Evolutionary conservation across 2,329 filamentous ascomycete genomes (phyloP).

Genomic region (Chaetoscypha palmicola): DNA sequence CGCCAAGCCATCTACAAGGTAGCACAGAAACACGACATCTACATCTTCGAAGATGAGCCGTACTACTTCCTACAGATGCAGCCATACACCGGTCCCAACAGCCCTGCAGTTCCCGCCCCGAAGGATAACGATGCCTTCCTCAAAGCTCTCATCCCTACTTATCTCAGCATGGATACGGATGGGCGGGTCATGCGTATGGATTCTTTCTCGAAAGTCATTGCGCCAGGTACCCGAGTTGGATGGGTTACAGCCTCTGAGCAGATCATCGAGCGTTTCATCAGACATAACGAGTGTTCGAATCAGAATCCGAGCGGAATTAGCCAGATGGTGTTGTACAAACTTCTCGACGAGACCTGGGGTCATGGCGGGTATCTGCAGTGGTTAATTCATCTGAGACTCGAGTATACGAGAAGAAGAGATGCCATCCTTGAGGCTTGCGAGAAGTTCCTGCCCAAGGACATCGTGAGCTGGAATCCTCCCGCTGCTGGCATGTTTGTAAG

Average conservation of each 20-base stretch:
- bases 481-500: slow-evolving; percentile 91
- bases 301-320: slow-evolving; percentile 82
- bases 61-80: slow-evolving; percentile 69
- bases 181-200: slow-evolving; percentile 86
- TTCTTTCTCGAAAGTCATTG: slow-evolving; percentile 86
- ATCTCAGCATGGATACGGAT: slow-evolving; percentile 74
- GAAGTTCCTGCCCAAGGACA: slow-evolving; percentile 61
- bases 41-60: slow-evolving; percentile 67
- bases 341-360: slow-evolving; percentile 91
- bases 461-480: slow-evolving; percentile 75
- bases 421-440: slow-evolving; percentile 75
- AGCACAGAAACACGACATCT: slow-evolving; percentile 63
- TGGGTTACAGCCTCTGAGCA: slow-evolving; percentile 88
- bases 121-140: slow-evolving; percentile 66
- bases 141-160: slow-evolving; percentile 62
- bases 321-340: slow-evolving; percentile 77
- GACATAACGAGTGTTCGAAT: slow-evolving; percentile 74
- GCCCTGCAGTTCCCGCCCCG: slow-evolving; percentile 45
- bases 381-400: slow-evolving; percentile 72
- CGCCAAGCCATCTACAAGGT: slow-evolving; percentile 57
- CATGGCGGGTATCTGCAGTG: slow-evolving; percentile 84
- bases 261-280: slow-evolving; percentile 73
- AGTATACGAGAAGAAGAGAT: slow-evolving; percentile 77
- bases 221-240: slow-evolving; percentile 73
- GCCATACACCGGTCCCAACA: slow-evolving; percentile 43